Conservation (phyloP, 352 stramenopile species). For the Globisporangium camurandrum region DNA sequence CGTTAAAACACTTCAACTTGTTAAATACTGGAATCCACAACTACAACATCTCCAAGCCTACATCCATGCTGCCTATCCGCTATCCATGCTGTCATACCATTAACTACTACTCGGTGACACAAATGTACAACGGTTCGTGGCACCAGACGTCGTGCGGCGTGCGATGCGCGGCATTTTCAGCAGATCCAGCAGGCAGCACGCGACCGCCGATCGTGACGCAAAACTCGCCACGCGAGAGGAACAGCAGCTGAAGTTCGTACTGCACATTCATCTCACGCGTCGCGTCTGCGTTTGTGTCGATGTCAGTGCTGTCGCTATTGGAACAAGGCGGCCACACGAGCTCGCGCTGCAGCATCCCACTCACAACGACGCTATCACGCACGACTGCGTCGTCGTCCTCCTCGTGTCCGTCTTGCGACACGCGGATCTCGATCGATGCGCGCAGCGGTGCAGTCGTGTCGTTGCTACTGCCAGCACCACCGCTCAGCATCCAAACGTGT, state of each 20-base stretch:
- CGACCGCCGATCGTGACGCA: slow-evolving; percentile 25
- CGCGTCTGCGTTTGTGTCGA: background rate
- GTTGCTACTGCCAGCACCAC: background rate
- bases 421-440: slow-evolving; percentile 17
- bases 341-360: slow-evolving; percentile 25
- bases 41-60: too few relatives aligned
- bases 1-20: too few relatives aligned
- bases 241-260: slow-evolving; percentile 41
- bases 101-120: slow-evolving; percentile 11
- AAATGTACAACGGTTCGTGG: slow-evolving; percentile 38
- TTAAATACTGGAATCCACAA: too few relatives aligned
- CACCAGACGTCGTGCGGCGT: slow-evolving; percentile 26
- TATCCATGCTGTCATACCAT: background rate
- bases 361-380: slow-evolving; percentile 26
- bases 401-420: slow-evolving; percentile 25
- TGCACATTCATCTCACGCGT: background rate
- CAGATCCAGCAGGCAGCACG: too few relatives aligned
- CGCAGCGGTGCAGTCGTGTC: background rate
- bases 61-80: too few relatives aligned
- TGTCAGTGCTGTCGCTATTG: background rate
- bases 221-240: slow-evolving; percentile 58
- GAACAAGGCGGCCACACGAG: slow-evolving; percentile 14
- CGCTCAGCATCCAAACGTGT: background rate
- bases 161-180: background rate
- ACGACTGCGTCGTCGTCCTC: slow-evolving; percentile 4